Percentiles rank a stretch among this genome's conserved stretches.
phyloP scores from a whole-genome alignment of 1,139 yeast species.

The Casaregolazyma suthepensis region DNA sequence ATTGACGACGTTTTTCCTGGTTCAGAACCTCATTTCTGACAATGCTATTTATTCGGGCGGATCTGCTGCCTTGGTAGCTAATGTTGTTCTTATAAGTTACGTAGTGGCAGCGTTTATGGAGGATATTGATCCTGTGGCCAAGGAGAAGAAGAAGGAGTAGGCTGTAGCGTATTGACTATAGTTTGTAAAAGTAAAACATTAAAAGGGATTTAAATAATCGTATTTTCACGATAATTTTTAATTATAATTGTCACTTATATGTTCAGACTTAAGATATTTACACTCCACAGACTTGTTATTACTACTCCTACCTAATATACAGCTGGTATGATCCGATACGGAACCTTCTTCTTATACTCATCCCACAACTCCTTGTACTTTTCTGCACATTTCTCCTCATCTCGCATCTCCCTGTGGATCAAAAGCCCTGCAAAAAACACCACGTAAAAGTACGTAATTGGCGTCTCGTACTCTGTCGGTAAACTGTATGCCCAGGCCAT shows the following conservation, averaged over 20 bases:
- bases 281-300: too few relatives aligned
- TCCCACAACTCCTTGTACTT: constrained; percentile 87
- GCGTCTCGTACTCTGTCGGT: constrained; percentile 77
- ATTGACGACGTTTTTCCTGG: constrained; percentile 59
- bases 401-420: constrained; percentile 84
- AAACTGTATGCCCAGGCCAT: constrained; percentile 91
- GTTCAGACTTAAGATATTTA: too few relatives aligned
- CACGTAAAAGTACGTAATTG: constrained; percentile 82
- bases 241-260: not conserved
- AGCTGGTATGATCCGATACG: constrained; percentile 85
- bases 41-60: constrained; percentile 83
- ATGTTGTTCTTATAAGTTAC: constrained; percentile 78
- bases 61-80: constrained; percentile 80
- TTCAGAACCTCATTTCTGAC: constrained; percentile 41
- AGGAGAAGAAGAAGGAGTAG: constrained; percentile 7
- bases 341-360: constrained; percentile 72
- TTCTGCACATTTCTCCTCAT: constrained; percentile 80
- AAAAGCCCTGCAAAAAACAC: constrained; percentile 74
- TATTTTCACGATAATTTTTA: too few relatives aligned
- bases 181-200: not conserved
- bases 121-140: constrained; percentile 37
- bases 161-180: not conserved
- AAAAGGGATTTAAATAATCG: not conserved
- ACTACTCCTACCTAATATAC: constrained; percentile 56
- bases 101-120: constrained; percentile 84